Percentiles rank a stretch among this genome's conserved stretches.
Conservation (phyloP, 2,329 filamentous ascomycete species). For the Dactylellina leptospora region DNA sequence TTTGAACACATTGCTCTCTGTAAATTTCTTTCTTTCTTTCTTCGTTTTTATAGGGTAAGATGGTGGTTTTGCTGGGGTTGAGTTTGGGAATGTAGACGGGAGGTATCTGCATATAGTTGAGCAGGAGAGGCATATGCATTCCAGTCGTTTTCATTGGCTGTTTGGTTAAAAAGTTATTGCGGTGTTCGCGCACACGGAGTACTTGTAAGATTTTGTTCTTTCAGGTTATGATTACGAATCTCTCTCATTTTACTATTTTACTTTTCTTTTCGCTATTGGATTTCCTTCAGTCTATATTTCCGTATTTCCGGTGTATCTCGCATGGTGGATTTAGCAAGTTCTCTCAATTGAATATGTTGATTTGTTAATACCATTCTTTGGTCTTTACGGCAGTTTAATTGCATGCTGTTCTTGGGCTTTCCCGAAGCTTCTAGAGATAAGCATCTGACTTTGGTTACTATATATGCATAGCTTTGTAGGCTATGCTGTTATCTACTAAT, state of each 20-base stretch:
- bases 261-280: neutral
- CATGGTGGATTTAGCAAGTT: constrained; percentile 41
- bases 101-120: neutral
- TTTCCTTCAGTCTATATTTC: constrained; percentile 3
- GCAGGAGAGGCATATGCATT: constrained; percentile 5
- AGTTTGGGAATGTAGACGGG: neutral
- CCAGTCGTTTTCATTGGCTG: constrained; percentile 15
- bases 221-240: neutral
- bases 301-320: neutral
- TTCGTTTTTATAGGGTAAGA: neutral
- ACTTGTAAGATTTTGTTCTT: too few relatives aligned
- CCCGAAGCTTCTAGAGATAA: too few relatives aligned
- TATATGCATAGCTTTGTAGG: too few relatives aligned
- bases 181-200: neutral
- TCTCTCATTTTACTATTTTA: neutral
- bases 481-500: too few relatives aligned
- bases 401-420: too few relatives aligned
- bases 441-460: too few relatives aligned
- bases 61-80: neutral
- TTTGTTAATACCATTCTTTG: too few relatives aligned
- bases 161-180: constrained; percentile 21
- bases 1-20: constrained; percentile 13
- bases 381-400: too few relatives aligned
- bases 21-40: neutral
- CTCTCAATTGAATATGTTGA: neutral